Evolutionary conservation across 1,139 yeast genomes (phyloP), one percentile per base, ranked within the genome.

Genomic region (Hyphopichia wangnamkhiaoensis): DNA sequence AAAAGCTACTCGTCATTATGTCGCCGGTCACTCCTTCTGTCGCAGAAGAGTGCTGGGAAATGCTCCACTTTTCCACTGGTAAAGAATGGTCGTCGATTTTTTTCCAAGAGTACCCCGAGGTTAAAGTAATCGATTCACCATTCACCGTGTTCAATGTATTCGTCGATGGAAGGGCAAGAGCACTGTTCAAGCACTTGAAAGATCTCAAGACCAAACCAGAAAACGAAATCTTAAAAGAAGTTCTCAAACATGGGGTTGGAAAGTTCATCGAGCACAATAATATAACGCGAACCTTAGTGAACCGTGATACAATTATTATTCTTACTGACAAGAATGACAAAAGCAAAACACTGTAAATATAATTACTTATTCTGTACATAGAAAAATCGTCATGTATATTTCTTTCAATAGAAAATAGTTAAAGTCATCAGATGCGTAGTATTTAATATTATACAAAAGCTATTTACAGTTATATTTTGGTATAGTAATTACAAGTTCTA

Each of bases 11-110:
- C 31, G 65, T 77, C 13, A 55, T 78, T 8, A 76, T 84, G 67
- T 68, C 90, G 0, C 95, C 95, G 1, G 83, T 89, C 1, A 76
- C 87, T 0, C 98, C 98, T 0, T 76, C 84, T 12, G 74, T 81
- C 5, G 79, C 91, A 0, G 98, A 91, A 53, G 98, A 93, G 60
- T 75, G 85, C 30, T 84, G 94, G 83, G 87, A 84, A 44, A 49
- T 59, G 1, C 52, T 87, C 3, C 68, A 63, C 9, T 36, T 44
- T 1, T 56, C 60, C 2, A 53, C 60, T 24, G 54, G 55, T 0
- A 37, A 42, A 17, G 47, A 56, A 1, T 76, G 84, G 79, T 54
- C 56, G 6, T 76, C 90, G 0, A 70, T 88, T 9, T 79, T 85
- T 54, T 53, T 59, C 25, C 63, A 76, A 35, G 52, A 48, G 17